Percentiles rank a stretch among this genome's conserved stretches.
These are phyloP conservation scores for Aethionema arabicum DNA, from an alignment of 345 rosid species.

Conservation along the genomic window DNA sequence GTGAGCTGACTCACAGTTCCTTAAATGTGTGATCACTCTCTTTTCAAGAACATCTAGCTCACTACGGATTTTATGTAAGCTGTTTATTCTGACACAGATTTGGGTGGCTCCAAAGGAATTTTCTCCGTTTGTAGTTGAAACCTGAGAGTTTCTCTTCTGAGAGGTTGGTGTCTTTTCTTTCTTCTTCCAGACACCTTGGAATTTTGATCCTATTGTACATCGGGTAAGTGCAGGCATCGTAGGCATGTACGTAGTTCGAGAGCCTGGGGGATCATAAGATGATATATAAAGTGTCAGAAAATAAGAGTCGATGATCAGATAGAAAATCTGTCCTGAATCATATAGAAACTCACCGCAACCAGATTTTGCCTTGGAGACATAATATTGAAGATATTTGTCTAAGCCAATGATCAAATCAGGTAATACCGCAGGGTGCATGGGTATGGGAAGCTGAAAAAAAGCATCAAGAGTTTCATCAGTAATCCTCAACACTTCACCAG, in stretches of 20 bases:
- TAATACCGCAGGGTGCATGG: conserved; percentile 83
- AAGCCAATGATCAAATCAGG: conserved; percentile 86
- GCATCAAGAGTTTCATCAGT: conserved; percentile 87
- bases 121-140: conserved; percentile 59
- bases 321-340: neutral
- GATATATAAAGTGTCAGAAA: conserved; percentile 28
- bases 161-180: conserved; percentile 71
- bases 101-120: conserved; percentile 66
- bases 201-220: conserved; percentile 73
- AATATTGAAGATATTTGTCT: conserved; percentile 86
- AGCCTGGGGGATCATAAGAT: conserved; percentile 50
- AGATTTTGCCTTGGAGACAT: conserved; percentile 78
- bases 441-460: conserved; percentile 92
- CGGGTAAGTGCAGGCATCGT: conserved; percentile 95
- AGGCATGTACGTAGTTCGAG: conserved; percentile 71
- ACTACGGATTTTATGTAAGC: conserved; percentile 69
- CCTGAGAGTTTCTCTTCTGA: conserved; percentile 81
- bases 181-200: conserved; percentile 92
- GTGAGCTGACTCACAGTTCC: conserved; percentile 91
- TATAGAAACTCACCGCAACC: conserved; percentile 73
- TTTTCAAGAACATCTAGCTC: conserved; percentile 82
- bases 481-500: conserved; percentile 69
- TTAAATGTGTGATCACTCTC: conserved; percentile 78
- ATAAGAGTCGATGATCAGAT: conserved; percentile 6
- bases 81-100: conserved; percentile 75